Percentiles rank a stretch among this genome's conserved stretches.
Conservation (phyloP, 805 yeast species). For the Metschnikowia matae region DNA sequence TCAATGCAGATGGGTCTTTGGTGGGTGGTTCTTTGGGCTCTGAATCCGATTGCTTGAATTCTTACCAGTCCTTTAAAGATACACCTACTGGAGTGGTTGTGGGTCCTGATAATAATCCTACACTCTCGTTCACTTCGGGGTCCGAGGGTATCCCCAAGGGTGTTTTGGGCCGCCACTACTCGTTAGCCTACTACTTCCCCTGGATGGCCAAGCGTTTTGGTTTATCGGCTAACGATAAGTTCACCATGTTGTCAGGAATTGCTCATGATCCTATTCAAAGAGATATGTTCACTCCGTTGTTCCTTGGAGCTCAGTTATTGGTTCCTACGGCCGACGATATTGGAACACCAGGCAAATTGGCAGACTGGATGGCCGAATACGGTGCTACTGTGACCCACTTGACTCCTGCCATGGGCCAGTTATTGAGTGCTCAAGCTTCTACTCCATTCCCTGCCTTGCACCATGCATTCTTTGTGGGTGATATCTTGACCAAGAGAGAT, state of each 20-base stretch:
- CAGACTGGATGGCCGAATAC: conserved; percentile 92
- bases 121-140: conserved; percentile 94
- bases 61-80: conserved; percentile 43
- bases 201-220: conserved; percentile 94
- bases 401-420: conserved; percentile 99
- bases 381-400: conserved; percentile 95
- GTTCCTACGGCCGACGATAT: conserved; percentile 97
- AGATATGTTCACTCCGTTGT: conserved; percentile 97
- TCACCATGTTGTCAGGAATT: conserved; percentile 97
- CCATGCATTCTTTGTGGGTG: conserved; percentile 98
- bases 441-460: conserved; percentile 80
- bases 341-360: conserved; percentile 96
- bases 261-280: conserved; percentile 99
- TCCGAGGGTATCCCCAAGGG: conserved; percentile 99
- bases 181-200: conserved; percentile 94
- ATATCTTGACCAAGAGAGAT: conserved; percentile 93
- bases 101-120: conserved; percentile 97
- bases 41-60: conserved; percentile 45
- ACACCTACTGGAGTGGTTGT: conserved; percentile 82
- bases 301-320: conserved; percentile 86
- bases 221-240: conserved; percentile 72
- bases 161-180: conserved; percentile 95
- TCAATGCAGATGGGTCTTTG: conserved; percentile 71
- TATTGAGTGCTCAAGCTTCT: conserved; percentile 91
- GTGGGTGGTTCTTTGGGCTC: conserved; percentile 49